Base-by-base conservation (phyloP, 805 yeast species). In the Spathaspora sp. region DNA sequence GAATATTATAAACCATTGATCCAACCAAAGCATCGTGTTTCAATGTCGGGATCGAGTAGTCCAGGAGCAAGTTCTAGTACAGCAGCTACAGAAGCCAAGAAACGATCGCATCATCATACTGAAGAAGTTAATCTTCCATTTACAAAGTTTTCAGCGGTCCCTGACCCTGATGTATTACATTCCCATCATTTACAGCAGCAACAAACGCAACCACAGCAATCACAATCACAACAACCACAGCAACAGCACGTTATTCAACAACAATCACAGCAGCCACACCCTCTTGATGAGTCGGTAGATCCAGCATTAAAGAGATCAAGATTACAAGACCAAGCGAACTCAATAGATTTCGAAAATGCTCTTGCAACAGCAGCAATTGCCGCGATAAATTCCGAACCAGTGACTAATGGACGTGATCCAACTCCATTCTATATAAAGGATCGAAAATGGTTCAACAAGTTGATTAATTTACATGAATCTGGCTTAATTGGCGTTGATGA, bases 361-460 rank as follows among this genome's bases (percentile, higher is more conserved):
- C 49, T 67, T 42, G 65, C 69, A 16, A 52, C 62, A 8, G 70
- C 71, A 0, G 69, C 71, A 1, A 63, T 67, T 16, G 67, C 70
- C 6, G 71, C 71, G 3, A 60, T 65, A n/a, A 62, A 65, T 47
- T 60, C 67, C 2, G 68, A 70, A 0, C 52, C 68, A 7, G 68
- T 66, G 8, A 57, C 62, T 12, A 59, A 56, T 42, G 60, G 58
- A 7, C 56, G 58, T 17, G 61, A 62, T 14, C 48, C 60, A 10
- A 55, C 60, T 12, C 70, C 71, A 6, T 56, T 56, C 44, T 70
- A 70, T 52, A 62, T 65, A 16, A 69, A 68, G 46, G 75, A 70
- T 48, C 57, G 73, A 11, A 64, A 65, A 44, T 70, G 75, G 75
- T 68, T 70, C 53, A 69, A 65, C 49, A 69, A 63, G 48, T 57